Base-by-base conservation (phyloP, 176 grass and related monocot genomes). In the Hsuehochloa calcarea region DNA sequence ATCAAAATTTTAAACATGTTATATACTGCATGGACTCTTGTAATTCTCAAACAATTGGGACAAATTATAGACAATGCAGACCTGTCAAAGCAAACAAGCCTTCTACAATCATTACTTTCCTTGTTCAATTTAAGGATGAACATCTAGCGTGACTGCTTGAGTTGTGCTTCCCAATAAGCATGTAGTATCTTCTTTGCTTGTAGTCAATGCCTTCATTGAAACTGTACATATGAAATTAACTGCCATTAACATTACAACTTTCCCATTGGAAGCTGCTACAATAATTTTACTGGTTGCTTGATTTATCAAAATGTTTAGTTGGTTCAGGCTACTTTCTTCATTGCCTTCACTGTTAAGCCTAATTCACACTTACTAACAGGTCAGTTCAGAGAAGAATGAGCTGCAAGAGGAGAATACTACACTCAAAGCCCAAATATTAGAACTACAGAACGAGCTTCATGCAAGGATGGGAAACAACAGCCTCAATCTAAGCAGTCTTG, bases 401-500 rank as follows among this genome's bases (percentile, higher is more conserved):
- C 65, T 95, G 76, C 89, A 90, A 82, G 93, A 90, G 6, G 93
- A 95, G 88, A 95, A 92, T 29, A 65, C 46, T 40, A 72, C 88
- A 6, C 77, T 95, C 47, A 60, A 82, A 78, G 54, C 83, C 25
- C 88, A 84, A 67, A 89, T 92, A 84, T 23, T 78, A 70, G 80
- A 82, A 62, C 88, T 95, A 10, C 88, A 90, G 77, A 85, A 82
- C 14, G 88, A 90, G 61, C 75, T 95, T 69, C 41, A 78, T 35
- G 71, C 60, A 68, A 92, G 86, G 68, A 66, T 86, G 45, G 22
- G 77, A 35, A 89, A 66, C 47, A 75, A 45, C 59, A 80, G 31
- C 68, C 47, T 79, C 19, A 84, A 41, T 84, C n/a, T 61, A 38
- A 80, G 75, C 49, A 75, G 69, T 59, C 25, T 65, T 70, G 70